Percentiles rank a stretch among this genome's conserved stretches.
Evolutionary conservation across 371 early-diverging fungal species (phyloP).

Genomic region (Smittium culicis): DNA sequence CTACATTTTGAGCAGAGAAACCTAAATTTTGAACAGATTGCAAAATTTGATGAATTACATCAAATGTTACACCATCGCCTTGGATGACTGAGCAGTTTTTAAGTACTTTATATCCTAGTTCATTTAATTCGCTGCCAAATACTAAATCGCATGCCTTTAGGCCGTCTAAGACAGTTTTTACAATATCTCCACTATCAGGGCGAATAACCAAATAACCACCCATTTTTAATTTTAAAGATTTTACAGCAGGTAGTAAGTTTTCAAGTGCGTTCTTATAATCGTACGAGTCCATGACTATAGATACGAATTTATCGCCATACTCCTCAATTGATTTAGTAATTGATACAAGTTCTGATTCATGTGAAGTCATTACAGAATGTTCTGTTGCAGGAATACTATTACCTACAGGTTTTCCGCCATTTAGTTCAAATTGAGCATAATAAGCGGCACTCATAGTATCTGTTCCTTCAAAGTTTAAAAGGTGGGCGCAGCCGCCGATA

Average conservation of each 20-base stretch:
- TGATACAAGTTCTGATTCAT: conserved; percentile 47
- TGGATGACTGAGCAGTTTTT: conserved; percentile 54
- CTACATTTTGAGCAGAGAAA: conserved; percentile 51
- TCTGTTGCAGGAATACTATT: conserved; percentile 74
- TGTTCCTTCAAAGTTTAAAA: conserved; percentile 61
- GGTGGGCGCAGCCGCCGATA: conserved; percentile 63
- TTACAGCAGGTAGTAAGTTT: conserved; percentile 50
- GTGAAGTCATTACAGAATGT: conserved; percentile 75
- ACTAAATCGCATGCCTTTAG: conserved; percentile 51
- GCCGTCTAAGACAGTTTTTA: conserved; percentile 53
- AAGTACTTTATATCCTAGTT: conserved; percentile 55
- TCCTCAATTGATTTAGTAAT: conserved; percentile 40
- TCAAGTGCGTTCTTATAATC: conserved; percentile 56
- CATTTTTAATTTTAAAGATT: conserved; percentile 35
- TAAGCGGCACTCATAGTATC: conserved; percentile 64
- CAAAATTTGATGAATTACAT: conserved; percentile 37
- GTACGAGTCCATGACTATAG: conserved; percentile 69
- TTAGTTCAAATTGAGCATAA: conserved; percentile 56
- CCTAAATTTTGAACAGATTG: conserved; percentile 38
- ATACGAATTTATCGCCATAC: conserved; percentile 54
- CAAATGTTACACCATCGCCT: conserved; percentile 59
- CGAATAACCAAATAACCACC: conserved; percentile 66
- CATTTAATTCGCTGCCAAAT: conserved; percentile 48
- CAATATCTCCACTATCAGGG: conserved; percentile 70
- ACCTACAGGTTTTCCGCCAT: conserved; percentile 51